These are phyloP conservation scores for Emiliania huxleyi DNA, from an alignment of 78 protist species.

Conservation along the genomic window DNA sequence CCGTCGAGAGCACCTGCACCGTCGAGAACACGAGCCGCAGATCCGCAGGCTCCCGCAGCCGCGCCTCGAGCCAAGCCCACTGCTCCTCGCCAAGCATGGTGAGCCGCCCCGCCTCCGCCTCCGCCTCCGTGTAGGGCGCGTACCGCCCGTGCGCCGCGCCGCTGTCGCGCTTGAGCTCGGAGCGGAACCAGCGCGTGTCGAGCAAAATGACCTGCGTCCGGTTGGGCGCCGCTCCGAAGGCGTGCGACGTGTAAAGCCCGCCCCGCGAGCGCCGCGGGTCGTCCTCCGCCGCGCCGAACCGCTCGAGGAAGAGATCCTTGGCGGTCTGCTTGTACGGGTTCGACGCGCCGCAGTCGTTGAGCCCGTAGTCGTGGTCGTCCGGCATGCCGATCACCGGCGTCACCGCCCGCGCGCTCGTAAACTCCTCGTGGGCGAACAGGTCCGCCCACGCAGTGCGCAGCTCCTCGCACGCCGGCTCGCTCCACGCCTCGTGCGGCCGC, in stretches of 20 bases:
- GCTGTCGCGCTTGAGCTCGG: background rate
- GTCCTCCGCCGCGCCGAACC: background rate
- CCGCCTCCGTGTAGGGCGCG: background rate
- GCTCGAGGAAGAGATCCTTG: background rate
- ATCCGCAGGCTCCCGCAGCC: background rate
- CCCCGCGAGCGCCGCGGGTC: background rate
- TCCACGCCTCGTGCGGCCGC: too few species aligned
- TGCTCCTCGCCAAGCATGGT: background rate
- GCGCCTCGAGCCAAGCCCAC: background rate
- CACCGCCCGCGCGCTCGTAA: background rate
- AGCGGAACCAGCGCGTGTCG: background rate
- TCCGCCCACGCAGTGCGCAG: background rate
- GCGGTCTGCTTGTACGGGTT: background rate
- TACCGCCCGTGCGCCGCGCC: background rate
- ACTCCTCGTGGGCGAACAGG: background rate
- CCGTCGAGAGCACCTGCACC: background rate
- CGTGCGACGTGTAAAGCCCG: background rate
- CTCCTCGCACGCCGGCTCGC: background rate
- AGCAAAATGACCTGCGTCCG: background rate
- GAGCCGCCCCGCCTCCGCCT: background rate
- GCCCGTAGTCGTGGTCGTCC: conserved; percentile 29
- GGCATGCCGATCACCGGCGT: background rate
- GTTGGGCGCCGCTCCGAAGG: background rate
- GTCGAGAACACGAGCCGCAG: background rate
- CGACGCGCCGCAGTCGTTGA: background rate